Percentiles rank a stretch among this genome's conserved stretches.
phyloP scores from a whole-genome alignment of 23 red algal genomes.

The Chondrus crispus region DNA sequence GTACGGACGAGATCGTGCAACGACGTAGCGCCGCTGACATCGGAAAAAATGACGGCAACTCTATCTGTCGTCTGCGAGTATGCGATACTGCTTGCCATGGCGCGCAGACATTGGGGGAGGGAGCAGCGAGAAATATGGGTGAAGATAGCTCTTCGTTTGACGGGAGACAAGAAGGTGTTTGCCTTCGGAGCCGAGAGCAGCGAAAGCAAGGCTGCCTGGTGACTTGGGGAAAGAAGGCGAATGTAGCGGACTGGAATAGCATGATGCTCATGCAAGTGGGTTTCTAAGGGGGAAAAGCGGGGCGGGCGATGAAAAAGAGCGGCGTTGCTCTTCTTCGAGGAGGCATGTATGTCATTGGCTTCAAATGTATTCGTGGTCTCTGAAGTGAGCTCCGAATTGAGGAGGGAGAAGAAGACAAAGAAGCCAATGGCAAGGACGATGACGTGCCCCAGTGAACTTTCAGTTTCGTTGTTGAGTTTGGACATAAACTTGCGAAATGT shows the following conservation, averaged over 20 bases:
- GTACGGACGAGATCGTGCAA: background rate
- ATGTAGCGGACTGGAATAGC: slow-evolving; percentile 45
- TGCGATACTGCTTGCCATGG: slow-evolving; percentile 54
- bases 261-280: slow-evolving; percentile 22
- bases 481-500: no score
- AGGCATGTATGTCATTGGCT: no score
- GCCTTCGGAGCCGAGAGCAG: slow-evolving; percentile 22
- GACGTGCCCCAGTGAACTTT: no score
- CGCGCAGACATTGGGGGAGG: slow-evolving; percentile 33
- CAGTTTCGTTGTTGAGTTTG: no score
- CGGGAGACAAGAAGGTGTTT: background rate
- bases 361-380: no score
- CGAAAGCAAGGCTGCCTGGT: background rate
- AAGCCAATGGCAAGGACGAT: no score
- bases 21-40: background rate
- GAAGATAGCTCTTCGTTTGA: slow-evolving; percentile 22
- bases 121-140: slow-evolving; percentile 32
- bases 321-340: no score
- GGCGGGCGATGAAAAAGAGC: background rate
- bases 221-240: background rate
- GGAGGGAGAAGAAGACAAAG: no score
- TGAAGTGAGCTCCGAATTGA: no score
- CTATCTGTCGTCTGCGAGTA: slow-evolving; percentile 42
- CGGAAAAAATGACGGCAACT: slow-evolving; percentile 50
- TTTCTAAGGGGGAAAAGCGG: background rate